Evolutionary conservation across 371 early-diverging fungal genomes (phyloP), one percentile per base, ranked within the genome.

Genomic region (Mucor saturninus): DNA sequence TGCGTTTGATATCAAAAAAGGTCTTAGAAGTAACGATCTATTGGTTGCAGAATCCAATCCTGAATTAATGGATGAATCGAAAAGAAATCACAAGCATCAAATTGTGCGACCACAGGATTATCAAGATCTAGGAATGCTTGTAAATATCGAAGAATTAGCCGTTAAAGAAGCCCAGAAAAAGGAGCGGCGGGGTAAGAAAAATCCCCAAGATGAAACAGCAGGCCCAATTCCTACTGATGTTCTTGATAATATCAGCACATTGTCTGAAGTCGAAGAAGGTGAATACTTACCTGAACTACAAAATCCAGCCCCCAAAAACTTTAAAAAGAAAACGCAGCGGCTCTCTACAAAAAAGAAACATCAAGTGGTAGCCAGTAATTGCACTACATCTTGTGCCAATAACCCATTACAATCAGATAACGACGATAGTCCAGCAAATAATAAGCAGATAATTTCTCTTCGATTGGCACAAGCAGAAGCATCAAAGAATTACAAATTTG

Each of bases 61-160:
- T 21, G 83, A 80, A 50, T 51, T 79, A 37, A 56, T 46, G 38
- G 78, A 85, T 13, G 79, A 77, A 52, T 62, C 64, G 0, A 71
- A 65, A 48, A 69, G 49, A 58, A 72, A 69, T 55, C 64, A 67
- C 29, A 75, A 61, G 59, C 77, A 65, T 45, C 69, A 39, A 2
- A 50, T 80, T 0, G 29, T 80, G 3, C 65, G 74, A 1, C 74
- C 76, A 9, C 71, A 80, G 29, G 80, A 80, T 46, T 79, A 79
- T 51, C 57, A 59, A 10, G 57, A 62, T 11, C 56, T 79, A 3
- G 79, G 80, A 11, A 48, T 75, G 32, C 32, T 80, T n/a, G 71
- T 61, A 3, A 54, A 55, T 14, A 4, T 62, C 10, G 65, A 71
- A 21, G 59, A 61, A 15, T 39, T 56, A 48, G 50, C 61, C 29